Conservation (phyloP, 1,284 basidiomycete genomes). For the Irpex lacteus region DNA sequence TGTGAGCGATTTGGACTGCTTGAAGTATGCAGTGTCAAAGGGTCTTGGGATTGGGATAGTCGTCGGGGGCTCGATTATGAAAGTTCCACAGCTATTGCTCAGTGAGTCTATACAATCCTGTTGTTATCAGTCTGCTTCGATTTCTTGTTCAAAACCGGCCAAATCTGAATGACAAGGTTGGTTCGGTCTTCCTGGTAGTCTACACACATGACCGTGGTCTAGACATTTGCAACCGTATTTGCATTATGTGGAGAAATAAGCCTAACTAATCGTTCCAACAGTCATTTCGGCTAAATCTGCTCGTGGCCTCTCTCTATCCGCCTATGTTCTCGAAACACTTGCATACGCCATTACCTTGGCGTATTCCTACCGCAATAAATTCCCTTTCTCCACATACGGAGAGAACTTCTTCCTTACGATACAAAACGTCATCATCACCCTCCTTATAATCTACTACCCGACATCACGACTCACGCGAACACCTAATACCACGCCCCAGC, state of each 20-base stretch:
- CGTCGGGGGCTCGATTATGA: conserved; percentile 91
- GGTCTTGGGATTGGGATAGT: conserved; percentile 92
- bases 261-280: conserved; percentile 21
- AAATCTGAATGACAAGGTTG: neutral
- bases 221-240: neutral
- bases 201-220: neutral
- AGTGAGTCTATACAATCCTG: conserved; percentile 46
- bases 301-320: conserved; percentile 77
- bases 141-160: conserved; percentile 3
- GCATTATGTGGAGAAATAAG: neutral
- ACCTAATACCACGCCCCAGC: conserved; percentile 17
- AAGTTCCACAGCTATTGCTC: conserved; percentile 84
- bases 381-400: conserved; percentile 95
- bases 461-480: conserved; percentile 27
- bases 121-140: neutral
- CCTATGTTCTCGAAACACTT: conserved; percentile 83
- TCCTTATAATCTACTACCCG: conserved; percentile 72
- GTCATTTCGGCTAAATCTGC: conserved; percentile 70
- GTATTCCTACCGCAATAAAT: conserved; percentile 82
- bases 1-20: conserved; percentile 78
- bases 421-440: conserved; percentile 81
- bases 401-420: conserved; percentile 88
- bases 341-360: conserved; percentile 84
- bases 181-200: neutral
- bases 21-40: conserved; percentile 92